Evolutionary conservation across 176 grass and related monocot genomes (phyloP), one percentile per base, ranked within the genome.

Genomic region (Elaeis guineensis): DNA sequence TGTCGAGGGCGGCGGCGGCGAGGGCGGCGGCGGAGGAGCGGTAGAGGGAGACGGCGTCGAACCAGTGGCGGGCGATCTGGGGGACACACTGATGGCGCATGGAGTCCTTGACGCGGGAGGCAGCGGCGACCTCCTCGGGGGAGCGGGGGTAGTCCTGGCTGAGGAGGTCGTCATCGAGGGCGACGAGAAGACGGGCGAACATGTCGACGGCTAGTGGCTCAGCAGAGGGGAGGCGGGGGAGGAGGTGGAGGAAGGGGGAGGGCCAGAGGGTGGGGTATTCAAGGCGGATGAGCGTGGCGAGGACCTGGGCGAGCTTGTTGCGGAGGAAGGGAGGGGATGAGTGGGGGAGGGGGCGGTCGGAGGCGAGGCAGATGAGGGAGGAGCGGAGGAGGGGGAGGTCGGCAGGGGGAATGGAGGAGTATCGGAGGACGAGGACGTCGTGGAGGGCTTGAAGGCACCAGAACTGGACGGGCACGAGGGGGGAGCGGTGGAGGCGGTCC

Each of bases 31-130:
- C 81, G 4, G 76, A 70, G 2, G 79, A 74, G 3, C 79, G 66
- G 66, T 89, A 89, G 30, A 75, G 78, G 0, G 71, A 60, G 17
- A 76, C 79, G 1, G 76, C 84, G 17, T 85, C 74, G 20, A 83
- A 89, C 93, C 93, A 98, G 63, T 98, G 87, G 49, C 81, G 64
- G 3, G 80, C 87, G 82, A 98, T 92, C 84, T 98, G 87, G 66
- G 87, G 77, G 12, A 92, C 72, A n/a, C 87, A 97, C 81, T 92
- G 93, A 3, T 69, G 61, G 51, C 93, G 93, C 78, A 98, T 86
- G 54, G 93, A 79, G 57, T 98, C 93, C 81, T 98, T 98, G 18
- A 98, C 78, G 18, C 78, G 76, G 71, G 79, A 50, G 15, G 87
- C 93, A 49, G 80, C 93, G 25, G 76, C 61, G 1, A 65, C 22